A percentile compares a stretch with the other conserved stretches of the same genome.
Conservation (phyloP, 768 basidiomycete species). For the Mycena sanguinolenta region DNA sequence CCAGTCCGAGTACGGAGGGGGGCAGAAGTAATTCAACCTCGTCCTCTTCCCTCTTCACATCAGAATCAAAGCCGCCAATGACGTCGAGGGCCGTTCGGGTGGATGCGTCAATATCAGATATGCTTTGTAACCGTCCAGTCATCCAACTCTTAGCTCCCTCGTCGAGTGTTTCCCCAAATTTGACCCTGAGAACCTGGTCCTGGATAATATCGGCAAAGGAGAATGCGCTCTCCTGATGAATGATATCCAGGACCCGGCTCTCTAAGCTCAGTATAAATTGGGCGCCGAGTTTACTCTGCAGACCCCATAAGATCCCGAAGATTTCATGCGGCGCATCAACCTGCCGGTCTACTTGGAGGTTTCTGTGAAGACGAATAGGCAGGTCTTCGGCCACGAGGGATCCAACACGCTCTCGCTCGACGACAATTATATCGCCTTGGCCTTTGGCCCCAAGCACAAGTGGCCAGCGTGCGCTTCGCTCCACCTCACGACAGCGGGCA, state of each 20-base stretch:
- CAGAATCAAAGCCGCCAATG: conserved; percentile 77
- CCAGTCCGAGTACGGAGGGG: conserved; percentile 72
- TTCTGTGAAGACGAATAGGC: conserved; percentile 69
- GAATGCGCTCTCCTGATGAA: conserved; percentile 85
- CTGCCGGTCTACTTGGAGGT: conserved; percentile 57
- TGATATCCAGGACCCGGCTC: conserved; percentile 68
- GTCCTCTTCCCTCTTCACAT: conserved; percentile 83
- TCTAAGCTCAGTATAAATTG: conserved; percentile 71
- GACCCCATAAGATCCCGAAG: conserved; percentile 72
- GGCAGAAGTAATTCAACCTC: conserved; percentile 71
- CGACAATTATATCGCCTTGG: conserved; percentile 65
- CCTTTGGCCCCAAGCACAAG: conserved; percentile 69
- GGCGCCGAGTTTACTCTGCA: conserved; percentile 72
- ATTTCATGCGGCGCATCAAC: conserved; percentile 68
- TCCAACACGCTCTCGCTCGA: conserved; percentile 85
- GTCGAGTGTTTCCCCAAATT: conserved; percentile 69
- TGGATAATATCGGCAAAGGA: conserved; percentile 81
- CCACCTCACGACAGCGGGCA: conserved; percentile 90
- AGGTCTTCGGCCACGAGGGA: conserved; percentile 75
- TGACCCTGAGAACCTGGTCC: conserved; percentile 69
- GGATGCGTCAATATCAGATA: conserved; percentile 69
- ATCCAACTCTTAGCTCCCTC: conserved; percentile 75
- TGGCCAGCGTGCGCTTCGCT: conserved; percentile 87
- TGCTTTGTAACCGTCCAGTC: conserved; percentile 66
- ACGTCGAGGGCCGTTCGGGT: conserved; percentile 73